These are phyloP conservation scores for Helicosporidium sp. DNA, from an alignment of 139 green algal species.

Conservation along the genomic window DNA sequence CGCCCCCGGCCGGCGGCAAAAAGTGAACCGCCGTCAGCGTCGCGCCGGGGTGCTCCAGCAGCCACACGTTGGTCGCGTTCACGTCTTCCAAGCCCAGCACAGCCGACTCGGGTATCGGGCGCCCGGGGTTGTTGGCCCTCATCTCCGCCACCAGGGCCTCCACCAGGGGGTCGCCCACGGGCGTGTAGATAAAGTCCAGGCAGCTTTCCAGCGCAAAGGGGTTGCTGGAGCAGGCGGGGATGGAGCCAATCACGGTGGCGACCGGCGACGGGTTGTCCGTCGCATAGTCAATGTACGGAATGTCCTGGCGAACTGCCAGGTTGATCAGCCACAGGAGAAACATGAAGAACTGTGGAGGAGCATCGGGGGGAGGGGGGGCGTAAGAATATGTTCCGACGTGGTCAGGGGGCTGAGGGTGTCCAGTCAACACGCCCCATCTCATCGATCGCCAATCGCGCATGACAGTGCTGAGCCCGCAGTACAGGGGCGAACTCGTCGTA, in stretches of 20 bases:
- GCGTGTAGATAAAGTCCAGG: constrained; percentile 51
- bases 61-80: constrained; percentile 35
- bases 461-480: too few species aligned
- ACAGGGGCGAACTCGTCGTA: too few species aligned
- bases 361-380: too few species aligned
- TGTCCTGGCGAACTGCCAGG: constrained; percentile 31
- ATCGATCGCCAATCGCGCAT: too few species aligned
- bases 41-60: constrained; percentile 43
- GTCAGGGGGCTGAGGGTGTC: too few species aligned
- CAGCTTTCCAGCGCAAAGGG: constrained; percentile 42
- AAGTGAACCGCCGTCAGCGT: constrained; percentile 46
- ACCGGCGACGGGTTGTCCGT: constrained; percentile 9
- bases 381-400: too few species aligned
- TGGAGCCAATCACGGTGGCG: constrained; percentile 9
- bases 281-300: constrained; percentile 8
- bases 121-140: constrained; percentile 30
- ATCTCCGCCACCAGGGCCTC: constrained; percentile 38
- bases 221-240: constrained; percentile 36
- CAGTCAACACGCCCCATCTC: too few species aligned
- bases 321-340: constrained; percentile 57
- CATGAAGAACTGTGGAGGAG: constrained; percentile 54
- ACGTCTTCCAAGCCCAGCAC: constrained; percentile 35
- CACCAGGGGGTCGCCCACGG: constrained; percentile 15
- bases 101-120: constrained; percentile 21
- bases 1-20: neutral